A percentile compares a stretch with the other conserved stretches of the same genome.
phyloP scores from a whole-genome alignment of 495 filamentous ascomycete species.

The Neurospora sp. region DNA sequence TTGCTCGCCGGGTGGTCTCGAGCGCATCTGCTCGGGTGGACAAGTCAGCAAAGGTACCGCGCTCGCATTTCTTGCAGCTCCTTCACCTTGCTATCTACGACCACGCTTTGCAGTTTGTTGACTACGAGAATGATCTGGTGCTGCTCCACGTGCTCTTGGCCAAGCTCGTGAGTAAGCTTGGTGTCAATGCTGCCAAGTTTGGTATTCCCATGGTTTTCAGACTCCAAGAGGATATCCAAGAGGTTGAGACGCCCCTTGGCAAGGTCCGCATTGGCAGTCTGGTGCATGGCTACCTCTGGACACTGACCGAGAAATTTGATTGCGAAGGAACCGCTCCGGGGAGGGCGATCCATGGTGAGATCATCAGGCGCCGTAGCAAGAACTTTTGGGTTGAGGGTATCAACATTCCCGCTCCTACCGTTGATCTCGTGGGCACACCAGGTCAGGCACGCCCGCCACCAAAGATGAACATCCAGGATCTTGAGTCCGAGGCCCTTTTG shows the following conservation, averaged over 20 bases:
- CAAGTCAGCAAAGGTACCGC: constrained; percentile 42
- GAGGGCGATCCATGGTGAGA: constrained; percentile 61
- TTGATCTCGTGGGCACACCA: constrained; percentile 37
- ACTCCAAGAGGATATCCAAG: constrained; percentile 73
- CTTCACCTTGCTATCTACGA: constrained; percentile 84
- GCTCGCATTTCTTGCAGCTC: constrained; percentile 68
- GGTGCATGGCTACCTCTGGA: constrained; percentile 80
- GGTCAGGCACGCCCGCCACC: constrained; percentile 34
- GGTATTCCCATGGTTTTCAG: constrained; percentile 81
- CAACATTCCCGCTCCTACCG: constrained; percentile 52
- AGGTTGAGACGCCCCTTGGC: constrained; percentile 46
- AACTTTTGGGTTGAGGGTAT: constrained; percentile 70
- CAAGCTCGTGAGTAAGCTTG: constrained; percentile 62
- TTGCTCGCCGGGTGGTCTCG: constrained; percentile 58
- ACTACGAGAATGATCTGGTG: constrained; percentile 60
- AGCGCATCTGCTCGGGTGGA: constrained; percentile 52
- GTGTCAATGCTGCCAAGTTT: constrained; percentile 70
- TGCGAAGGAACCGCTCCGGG: constrained; percentile 59
- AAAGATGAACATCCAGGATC: constrained; percentile 37
- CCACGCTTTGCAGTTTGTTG: constrained; percentile 59
- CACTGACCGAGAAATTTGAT: constrained; percentile 64
- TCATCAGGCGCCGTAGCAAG: constrained; percentile 57
- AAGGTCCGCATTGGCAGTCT: constrained; percentile 74
- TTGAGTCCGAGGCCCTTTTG: constrained; percentile 48
- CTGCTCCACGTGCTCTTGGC: constrained; percentile 65